These are phyloP conservation scores for Pyrenopolyporus hunteri DNA, from an alignment of 495 filamentous ascomycete species.

Conservation along the genomic window DNA sequence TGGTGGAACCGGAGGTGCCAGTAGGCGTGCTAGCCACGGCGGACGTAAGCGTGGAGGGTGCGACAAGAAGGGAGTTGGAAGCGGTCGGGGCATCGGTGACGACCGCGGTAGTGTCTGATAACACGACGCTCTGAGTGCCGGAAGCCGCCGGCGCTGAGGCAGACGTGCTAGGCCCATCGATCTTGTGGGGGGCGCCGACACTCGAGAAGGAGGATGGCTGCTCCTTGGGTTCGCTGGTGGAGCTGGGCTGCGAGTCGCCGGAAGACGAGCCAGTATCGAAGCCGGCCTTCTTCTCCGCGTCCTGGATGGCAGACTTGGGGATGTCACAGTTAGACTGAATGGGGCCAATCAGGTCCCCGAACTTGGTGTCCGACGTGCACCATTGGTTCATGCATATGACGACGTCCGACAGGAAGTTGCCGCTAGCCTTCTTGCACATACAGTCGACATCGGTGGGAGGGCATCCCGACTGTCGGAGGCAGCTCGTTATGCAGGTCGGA, in stretches of 20 bases:
- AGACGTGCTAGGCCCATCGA: neutral
- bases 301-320: slow-evolving; percentile 31
- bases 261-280: slow-evolving; percentile 21
- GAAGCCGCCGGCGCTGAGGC: slow-evolving; percentile 1
- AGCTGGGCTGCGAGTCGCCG: slow-evolving; percentile 3
- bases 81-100: slow-evolving; percentile 6
- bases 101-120: slow-evolving; percentile 23
- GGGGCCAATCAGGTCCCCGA: slow-evolving; percentile 38
- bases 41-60: slow-evolving; percentile 19
- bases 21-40: neutral
- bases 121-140: slow-evolving; percentile 4
- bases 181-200: slow-evolving; percentile 19
- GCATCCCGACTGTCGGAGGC: slow-evolving; percentile 45
- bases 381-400: slow-evolving; percentile 46
- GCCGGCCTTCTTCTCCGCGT: slow-evolving; percentile 32
- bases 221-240: slow-evolving; percentile 7
- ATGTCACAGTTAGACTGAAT: slow-evolving; percentile 42
- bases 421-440: slow-evolving; percentile 44
- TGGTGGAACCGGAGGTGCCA: slow-evolving; percentile 2
- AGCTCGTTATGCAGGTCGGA: slow-evolving; percentile 43
- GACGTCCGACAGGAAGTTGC: slow-evolving; percentile 42
- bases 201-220: slow-evolving; percentile 5
- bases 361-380: slow-evolving; percentile 40
- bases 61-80: slow-evolving; percentile 23
- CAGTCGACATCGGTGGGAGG: slow-evolving; percentile 40